Evolutionary conservation across 345 rosid species (phyloP), one percentile per base, ranked within the genome.

Genomic region (Citrus australasica): DNA sequence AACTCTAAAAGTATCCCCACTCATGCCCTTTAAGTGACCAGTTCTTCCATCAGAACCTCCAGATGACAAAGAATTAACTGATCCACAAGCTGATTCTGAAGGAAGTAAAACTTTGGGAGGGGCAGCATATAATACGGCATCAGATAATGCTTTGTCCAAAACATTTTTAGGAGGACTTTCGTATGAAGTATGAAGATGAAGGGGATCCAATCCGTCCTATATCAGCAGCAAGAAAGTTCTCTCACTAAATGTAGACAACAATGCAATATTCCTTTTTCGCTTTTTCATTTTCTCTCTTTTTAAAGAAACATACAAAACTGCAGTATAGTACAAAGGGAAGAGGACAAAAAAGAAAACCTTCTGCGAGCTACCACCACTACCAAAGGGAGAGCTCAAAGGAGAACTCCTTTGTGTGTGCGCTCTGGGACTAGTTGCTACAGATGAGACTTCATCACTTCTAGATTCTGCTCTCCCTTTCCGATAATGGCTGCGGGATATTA

Each of bases 401-500:
- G 94, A 90, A 76, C 93, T 90, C 80, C 91, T 82, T 74, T 83
- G 90, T 48, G 93, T 89, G 76, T 80, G 87, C 25, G 87, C 90
- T 74, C 90, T 85, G 60, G 94, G 97, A 84, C 97, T 92, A 68
- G 85, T 92, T 51, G 92, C 92, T 85, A 83, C 94, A 78, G 97
- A 92, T 80, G 92, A 87, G 81, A 88, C 62, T 80, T 90, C 97
- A 84, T 88, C 92, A 77, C 91, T 89, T 81, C 91, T 88, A 58
- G 90, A 86, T 82, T 88, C 93, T 62, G 78, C 76, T 86, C 92
- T 86, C 79, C 88, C 87, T 79, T 84, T 90, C 76, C 86, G 85
- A 35, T 81, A 85, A 82, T 83, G 85, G 78, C 91, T 37, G 37
- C 88, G 92, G 19, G 92, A 87, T 81, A 92, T 87, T 72, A 92